phyloP scores from a whole-genome alignment of 257 asterid species.

The Nicotiana benthamiana region DNA sequence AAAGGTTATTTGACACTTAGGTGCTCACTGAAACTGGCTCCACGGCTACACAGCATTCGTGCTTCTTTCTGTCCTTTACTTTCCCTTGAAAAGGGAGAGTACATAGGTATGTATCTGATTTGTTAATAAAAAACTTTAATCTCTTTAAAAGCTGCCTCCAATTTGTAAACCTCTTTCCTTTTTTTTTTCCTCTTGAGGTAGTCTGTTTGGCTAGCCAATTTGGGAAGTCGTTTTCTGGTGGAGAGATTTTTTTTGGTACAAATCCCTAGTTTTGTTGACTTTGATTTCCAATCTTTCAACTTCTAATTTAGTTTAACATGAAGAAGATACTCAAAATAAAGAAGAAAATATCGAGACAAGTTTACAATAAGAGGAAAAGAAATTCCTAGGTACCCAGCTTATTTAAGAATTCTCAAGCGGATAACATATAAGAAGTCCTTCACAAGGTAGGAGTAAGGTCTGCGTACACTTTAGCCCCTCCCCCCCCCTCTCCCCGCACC shows the following conservation, averaged over 20 bases:
- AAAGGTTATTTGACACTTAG: conserved; percentile 88
- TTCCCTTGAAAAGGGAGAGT: conserved; percentile 98
- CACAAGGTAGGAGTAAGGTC: too few species aligned
- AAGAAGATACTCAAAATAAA: background rate
- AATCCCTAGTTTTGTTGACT: background rate
- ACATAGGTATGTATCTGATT: conserved; percentile 44
- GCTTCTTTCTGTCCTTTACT: conserved; percentile 98
- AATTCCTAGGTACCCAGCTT: background rate
- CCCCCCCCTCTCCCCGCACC: too few species aligned
- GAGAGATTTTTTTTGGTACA: background rate
- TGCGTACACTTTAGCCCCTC: too few species aligned
- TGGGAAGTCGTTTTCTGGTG: background rate
- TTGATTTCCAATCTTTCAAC: background rate
- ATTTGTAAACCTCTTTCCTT: background rate
- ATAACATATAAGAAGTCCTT: background rate
- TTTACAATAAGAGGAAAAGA: background rate
- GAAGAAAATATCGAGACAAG: background rate
- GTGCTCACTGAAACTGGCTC: conserved; percentile 77
- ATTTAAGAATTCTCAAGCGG: background rate
- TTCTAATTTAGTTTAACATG: background rate
- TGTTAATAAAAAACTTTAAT: background rate
- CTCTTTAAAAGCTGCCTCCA: background rate
- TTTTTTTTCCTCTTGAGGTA: background rate
- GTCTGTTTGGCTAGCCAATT: background rate
- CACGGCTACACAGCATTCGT: conserved; percentile 77